Evolutionary conservation across 1,139 yeast species (phyloP).

Genomic region (Magnusiomyces tetraspermus): DNA sequence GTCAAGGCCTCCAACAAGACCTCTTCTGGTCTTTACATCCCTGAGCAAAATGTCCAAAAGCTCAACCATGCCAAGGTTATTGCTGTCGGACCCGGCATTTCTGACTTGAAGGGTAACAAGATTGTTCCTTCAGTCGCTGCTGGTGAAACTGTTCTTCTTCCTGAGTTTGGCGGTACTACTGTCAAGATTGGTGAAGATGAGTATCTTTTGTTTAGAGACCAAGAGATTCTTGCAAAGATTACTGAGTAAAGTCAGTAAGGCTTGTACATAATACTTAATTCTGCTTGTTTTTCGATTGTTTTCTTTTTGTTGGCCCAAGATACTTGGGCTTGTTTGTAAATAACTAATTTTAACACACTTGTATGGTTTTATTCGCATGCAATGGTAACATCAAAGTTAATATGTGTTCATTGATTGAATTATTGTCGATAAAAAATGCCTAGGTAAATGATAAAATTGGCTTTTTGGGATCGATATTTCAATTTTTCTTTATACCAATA

Average conservation of each 20-base stretch:
- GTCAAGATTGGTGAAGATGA: constrained; percentile 74
- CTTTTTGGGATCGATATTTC: no score
- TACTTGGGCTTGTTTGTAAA: no score
- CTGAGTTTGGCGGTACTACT: constrained; percentile 80
- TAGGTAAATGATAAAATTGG: no score
- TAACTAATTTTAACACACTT: background rate
- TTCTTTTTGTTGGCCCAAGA: background rate
- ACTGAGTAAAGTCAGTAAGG: constrained; percentile 4
- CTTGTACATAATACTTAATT: background rate
- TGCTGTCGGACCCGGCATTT: constrained; percentile 77
- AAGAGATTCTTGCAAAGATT: constrained; percentile 89
- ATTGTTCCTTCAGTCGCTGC: constrained; percentile 65
- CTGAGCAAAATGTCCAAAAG: constrained; percentile 94
- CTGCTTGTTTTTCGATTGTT: background rate
- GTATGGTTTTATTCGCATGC: no score
- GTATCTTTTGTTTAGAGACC: constrained; percentile 53
- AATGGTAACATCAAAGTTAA: no score
- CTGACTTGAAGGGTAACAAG: constrained; percentile 49
- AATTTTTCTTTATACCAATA: no score
- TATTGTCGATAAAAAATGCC: no score
- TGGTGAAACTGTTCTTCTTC: constrained; percentile 91
- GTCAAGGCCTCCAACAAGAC: constrained; percentile 86
- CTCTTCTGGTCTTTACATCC: constrained; percentile 88
- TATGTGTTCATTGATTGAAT: no score
- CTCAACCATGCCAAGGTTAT: constrained; percentile 61